Percentiles rank a stretch among this genome's conserved stretches.
These are phyloP conservation scores for Rubia occidens DNA, from an alignment of 305 asterid genomes.

Conservation along the genomic window DNA sequence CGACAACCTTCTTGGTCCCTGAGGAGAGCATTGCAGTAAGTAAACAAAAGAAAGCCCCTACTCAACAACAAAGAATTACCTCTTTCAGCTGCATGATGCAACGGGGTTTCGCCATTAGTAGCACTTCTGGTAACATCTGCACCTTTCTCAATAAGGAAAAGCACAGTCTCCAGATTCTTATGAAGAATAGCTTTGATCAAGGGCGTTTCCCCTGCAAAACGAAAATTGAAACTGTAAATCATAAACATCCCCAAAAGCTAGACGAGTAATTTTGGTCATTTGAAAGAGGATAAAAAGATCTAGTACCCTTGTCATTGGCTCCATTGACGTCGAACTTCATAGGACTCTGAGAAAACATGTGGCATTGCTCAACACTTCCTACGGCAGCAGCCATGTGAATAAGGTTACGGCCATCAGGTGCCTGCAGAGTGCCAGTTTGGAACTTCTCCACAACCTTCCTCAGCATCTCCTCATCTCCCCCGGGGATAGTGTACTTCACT, in stretches of 20 bases:
- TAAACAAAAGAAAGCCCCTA: neutral
- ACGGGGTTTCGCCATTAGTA: neutral
- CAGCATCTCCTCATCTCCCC: neutral
- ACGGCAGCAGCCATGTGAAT: neutral
- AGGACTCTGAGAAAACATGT: neutral
- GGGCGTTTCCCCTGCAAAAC: constrained; percentile 3
- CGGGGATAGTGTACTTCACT: neutral
- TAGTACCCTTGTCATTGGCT: neutral
- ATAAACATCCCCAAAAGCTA: neutral
- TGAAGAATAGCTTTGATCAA: neutral
- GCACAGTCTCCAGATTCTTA: neutral
- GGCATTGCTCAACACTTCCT: neutral
- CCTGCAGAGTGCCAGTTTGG: neutral
- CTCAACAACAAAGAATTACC: too few relatives aligned
- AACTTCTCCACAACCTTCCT: neutral
- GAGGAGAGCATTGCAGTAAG: neutral
- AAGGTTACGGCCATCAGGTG: neutral
- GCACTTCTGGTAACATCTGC: neutral
- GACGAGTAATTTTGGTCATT: neutral
- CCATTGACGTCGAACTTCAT: neutral
- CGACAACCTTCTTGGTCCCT: neutral
- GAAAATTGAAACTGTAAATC: neutral
- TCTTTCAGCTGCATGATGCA: neutral
- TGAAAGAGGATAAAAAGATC: neutral
- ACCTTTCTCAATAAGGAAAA: neutral